phyloP scores from a whole-genome alignment of 179 eudicot species.

The Patellifolia procumbens region DNA sequence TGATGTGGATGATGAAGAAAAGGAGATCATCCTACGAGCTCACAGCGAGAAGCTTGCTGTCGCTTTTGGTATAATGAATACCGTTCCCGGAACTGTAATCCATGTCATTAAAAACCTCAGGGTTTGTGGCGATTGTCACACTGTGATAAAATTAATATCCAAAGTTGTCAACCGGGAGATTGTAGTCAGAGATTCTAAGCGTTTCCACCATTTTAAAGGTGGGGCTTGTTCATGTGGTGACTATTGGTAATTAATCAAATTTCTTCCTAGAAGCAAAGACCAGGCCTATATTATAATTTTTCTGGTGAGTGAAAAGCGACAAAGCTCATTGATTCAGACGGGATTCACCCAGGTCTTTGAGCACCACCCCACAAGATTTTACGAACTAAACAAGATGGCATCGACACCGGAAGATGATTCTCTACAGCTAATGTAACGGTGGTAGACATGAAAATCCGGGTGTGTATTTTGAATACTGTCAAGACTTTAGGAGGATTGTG shows the following conservation, averaged over 20 bases:
- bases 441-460: constrained; percentile 2
- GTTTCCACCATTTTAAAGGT: constrained; percentile 70
- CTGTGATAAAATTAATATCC: constrained; percentile 61
- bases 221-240: constrained; percentile 80
- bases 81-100: constrained; percentile 59
- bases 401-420: background rate
- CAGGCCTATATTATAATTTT: background rate
- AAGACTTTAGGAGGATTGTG: background rate
- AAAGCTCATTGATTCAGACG: too few species aligned
- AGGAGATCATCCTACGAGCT: constrained; percentile 54
- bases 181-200: constrained; percentile 74
- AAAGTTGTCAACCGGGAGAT: constrained; percentile 60
- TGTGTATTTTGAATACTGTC: background rate
- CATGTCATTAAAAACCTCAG: constrained; percentile 72
- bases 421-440: background rate
- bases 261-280: background rate
- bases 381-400: too few species aligned
- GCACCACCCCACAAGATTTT: too few species aligned
- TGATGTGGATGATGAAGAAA: constrained; percentile 78
- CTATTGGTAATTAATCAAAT: constrained; percentile 48
- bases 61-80: constrained; percentile 61
- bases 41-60: constrained; percentile 86
- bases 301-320: too few species aligned
- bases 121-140: constrained; percentile 78
- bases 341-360: too few species aligned